Base-by-base conservation (phyloP, 192 early-diverging fungal genomes). In the Podila minutissima region DNA sequence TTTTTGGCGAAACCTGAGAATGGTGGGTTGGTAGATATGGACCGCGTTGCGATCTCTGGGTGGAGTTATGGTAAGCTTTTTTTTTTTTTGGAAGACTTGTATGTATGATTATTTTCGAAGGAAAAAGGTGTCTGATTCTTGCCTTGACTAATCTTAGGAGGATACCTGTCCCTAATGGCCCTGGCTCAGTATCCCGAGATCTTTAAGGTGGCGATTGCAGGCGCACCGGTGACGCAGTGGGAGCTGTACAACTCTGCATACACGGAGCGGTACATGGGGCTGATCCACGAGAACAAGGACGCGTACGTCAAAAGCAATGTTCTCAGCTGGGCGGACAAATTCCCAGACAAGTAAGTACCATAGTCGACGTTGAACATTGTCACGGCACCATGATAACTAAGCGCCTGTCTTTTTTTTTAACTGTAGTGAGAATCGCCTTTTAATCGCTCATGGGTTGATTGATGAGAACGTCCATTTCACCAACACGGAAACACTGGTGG, bases 391-490 rank as follows among this genome's bases (percentile, higher is more conserved):
- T 37, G 15, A 41, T 64, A 17, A 37, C 68, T 9, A 66, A 8
- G n/a, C 74, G 33, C 10, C 60, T 20, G 29, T 29, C 29, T 10
- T 6, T 2, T 31, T 55, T 15, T 24, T 46, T 15, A 15, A 46
- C 3, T 46, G 12, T 65, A 89, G 87, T 28, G 84, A 87, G 12
- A 86, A 89, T 68, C 86, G 92, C 2, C 71, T 94, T 5, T 65
- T 94, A 33, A 74, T 94, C 50, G 92, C 87, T 13, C 93, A 94
- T 74, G 93, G 93, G 5, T 74, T 90, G 58, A 89, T 90, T 59
- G 93, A 94, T 74, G 93, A 94, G 65, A 94, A 94, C 74, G 93
- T 94, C 3, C 93, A 94, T 64, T 89, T 91, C 49, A 84, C 83
- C 35, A 87, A 94, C 76, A 87, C 91, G 0, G 86, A 91, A 61